Evolutionary conservation across 306 rosid species (phyloP).

Genomic region (Prunus mira): DNA sequence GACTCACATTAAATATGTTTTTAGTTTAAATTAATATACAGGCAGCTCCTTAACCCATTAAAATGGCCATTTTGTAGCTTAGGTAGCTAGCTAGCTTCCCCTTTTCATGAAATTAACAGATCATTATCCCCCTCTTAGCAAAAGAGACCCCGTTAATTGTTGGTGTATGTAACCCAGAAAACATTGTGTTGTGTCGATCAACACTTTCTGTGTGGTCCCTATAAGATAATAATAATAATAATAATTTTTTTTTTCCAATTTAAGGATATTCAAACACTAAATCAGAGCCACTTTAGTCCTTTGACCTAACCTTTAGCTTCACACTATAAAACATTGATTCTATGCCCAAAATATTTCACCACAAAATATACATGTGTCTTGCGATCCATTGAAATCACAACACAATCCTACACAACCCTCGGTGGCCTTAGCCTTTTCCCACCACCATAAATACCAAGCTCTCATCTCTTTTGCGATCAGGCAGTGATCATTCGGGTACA

Average conservation of each 20-base stretch:
- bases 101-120: background rate
- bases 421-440: background rate
- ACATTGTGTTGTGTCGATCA: background rate
- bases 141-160: background rate
- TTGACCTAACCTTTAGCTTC: constrained; percentile 17
- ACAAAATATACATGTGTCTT: background rate
- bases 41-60: background rate
- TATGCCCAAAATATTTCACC: background rate
- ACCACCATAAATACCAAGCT: constrained; percentile 17
- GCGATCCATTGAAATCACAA: background rate
- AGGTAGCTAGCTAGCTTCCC: background rate
- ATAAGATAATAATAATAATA: too few species aligned
- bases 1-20: constrained; percentile 7
- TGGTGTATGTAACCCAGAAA: background rate
- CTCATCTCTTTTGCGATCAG: constrained; percentile 1
- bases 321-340: background rate
- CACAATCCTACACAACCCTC: background rate
- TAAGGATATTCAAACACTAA: constrained; percentile 6
- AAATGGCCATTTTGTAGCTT: background rate
- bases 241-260: background rate
- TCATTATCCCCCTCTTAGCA: background rate
- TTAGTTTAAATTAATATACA: background rate
- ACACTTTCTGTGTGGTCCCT: background rate
- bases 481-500: background rate
- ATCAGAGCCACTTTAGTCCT: background rate